Base-by-base conservation (phyloP, 2,329 filamentous ascomycete species). In the Colletotrichum trifolii region DNA sequence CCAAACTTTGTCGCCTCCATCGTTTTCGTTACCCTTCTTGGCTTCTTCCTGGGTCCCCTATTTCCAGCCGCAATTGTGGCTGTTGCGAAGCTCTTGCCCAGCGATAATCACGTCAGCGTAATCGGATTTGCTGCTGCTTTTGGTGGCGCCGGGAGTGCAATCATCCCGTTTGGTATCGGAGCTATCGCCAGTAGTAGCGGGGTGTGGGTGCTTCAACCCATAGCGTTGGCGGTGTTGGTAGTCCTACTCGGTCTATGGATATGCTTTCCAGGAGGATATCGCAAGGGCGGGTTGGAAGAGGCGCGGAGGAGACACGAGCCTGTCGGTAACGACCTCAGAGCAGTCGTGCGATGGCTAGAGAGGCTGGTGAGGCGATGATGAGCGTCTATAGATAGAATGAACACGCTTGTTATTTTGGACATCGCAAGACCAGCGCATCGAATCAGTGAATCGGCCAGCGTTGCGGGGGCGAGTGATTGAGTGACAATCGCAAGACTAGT, bases 71-170 rank as follows among this genome's bases (percentile, higher is more conserved):
- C 87, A 0, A 85, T 96, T 8, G 88, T 94, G 0, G 87, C 87
- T 1, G 87, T 89, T 5, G 92, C 91, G 0, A 94, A 92, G 70
- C 80, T 96, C 3, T 80, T 96, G 1, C 92, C 92, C 0, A 83
- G 82, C 42, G 85, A 92, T 61, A 79, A 93, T 33, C 93, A 96
- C 71, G 91, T 96, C 47, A 87, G 86, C n/a, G 88, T 89, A 0
- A 92, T 96, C 67, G 92, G 92, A 0, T 95, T 96, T 70, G 89
- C 90, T 0, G 88, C 91, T 0, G 91, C 92, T 0, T 88, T 95
- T 74, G 93, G 92, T 2, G 90, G 91, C 0, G 85, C 84, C 2
- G 93, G 93, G 0, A 91, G 89, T 1, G 89, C 91, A 2, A 71
- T 89, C 15, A 74, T 92, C 75, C 82, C 91, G 49, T 81, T 93